Evolutionary conservation across 1,284 basidiomycete genomes (phyloP), one percentile per base, ranked within the genome.

Genomic region (Cutaneotrichosporon cutaneum): DNA sequence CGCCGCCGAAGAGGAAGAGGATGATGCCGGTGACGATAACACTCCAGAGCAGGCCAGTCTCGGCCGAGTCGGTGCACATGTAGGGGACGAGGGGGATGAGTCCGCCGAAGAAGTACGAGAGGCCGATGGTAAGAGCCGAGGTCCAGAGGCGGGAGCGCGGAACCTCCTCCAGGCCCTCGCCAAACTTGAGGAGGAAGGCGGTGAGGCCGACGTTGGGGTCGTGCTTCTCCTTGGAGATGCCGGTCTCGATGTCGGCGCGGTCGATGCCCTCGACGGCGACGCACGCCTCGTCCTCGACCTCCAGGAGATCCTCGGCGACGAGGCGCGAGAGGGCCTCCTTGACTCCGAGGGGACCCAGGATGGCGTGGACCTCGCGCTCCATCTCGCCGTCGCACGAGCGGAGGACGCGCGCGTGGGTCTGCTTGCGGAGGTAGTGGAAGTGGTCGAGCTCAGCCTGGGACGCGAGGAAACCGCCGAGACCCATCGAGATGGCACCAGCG

Each of bases 401-500:
- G 6, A 85, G 78, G 16, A 98, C 93, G 45, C 94, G 88, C n/a
- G 88, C 85, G 59, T 87, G 83, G 4, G 90, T 93, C 67, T 86
- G 84, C 48, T 85, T 83, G 42, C 83, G 85, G 45, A 90, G 85
- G 80, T 90, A 95, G 62, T 88, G 89, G 80, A 91, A 94, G 80
- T 95, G 90, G 78, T 97, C 93, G 56, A 93, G 86, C 79, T 99
- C 95, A 42, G 95, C 90, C 79, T 98, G 92, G 0, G 94, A 93
- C 2, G 93, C 93, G 59, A 99, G 88, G 83, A 95, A 97, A 26
- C 95, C 95, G 60, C 95, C 95, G 54, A 98, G 90, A 63, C 94
- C 94, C 95, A 98, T 99, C 18, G 81, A 82, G 65, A 98, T 92
- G 10, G 93, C 90, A n/a, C 94, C 94, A 3, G 93, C 92, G 62